Conservation (phyloP, 768 basidiomycete species). For the Russula sp. region DNA sequence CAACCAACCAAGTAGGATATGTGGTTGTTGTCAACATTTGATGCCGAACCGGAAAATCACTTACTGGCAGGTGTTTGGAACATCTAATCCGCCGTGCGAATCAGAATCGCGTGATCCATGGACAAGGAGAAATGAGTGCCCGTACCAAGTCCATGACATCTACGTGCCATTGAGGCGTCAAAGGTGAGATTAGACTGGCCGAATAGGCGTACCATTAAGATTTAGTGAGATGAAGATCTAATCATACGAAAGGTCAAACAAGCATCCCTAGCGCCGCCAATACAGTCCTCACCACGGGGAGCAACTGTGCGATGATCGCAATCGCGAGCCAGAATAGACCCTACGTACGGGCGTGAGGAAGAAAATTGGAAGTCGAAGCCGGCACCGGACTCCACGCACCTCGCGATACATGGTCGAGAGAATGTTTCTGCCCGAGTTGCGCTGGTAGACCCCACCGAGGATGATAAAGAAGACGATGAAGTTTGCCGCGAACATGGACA, state of each 20-base stretch:
- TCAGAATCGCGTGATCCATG: not conserved
- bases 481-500: conserved; percentile 3
- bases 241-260: not conserved
- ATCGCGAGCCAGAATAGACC: conserved; percentile 13
- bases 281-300: conserved; percentile 4
- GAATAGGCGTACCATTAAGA: conserved; percentile 2
- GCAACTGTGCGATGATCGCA: not conserved
- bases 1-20: not conserved
- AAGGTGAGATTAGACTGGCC: not conserved
- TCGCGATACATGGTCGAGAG: conserved; percentile 1
- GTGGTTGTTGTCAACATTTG: not conserved
- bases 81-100: conserved; percentile 1
- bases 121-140: not conserved
- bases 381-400: not conserved
- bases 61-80: conserved; percentile 11
- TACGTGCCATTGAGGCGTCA: not conserved
- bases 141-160: conserved; percentile 17
- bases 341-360: too few species aligned
- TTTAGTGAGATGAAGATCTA: conserved; percentile 12
- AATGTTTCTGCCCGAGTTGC: not conserved
- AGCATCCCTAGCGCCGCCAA: not conserved
- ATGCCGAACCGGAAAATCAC: not conserved
- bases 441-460: conserved; percentile 4
- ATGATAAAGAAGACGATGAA: conserved; percentile 1
- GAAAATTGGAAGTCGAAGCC: too few species aligned